Conservation (phyloP, 306 rosid genomes). For the Nissolia schottii region DNA sequence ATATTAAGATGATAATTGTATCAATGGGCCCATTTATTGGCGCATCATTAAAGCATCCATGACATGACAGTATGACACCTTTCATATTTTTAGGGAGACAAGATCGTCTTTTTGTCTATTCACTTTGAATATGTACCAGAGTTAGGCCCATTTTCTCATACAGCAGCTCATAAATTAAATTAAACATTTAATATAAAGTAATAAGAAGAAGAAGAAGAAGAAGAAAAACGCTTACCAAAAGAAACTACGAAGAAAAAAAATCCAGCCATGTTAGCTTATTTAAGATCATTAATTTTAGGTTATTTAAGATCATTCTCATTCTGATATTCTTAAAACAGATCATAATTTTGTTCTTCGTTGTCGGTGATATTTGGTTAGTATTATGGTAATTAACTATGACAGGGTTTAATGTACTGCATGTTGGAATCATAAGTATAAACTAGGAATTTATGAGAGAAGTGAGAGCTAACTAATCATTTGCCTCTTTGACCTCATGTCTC, state of each 20-base stretch:
- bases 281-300: background rate
- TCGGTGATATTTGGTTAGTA: background rate
- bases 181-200: background rate
- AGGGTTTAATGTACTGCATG: background rate
- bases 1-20: background rate
- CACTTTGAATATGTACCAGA: constrained; percentile 16
- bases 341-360: background rate
- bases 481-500: background rate
- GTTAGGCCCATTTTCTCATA: background rate
- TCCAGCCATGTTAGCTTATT: background rate
- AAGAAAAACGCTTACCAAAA: too few species aligned
- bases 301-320: background rate
- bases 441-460: background rate
- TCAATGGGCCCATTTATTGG: background rate
- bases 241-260: background rate
- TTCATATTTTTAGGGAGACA: constrained; percentile 6
- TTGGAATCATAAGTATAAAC: too few species aligned
- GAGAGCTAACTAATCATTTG: background rate
- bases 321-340: background rate
- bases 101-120: constrained; percentile 7
- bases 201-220: too few species aligned
- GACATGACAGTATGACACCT: too few species aligned
- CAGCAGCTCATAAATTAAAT: too few species aligned
- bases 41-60: background rate
- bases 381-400: background rate